Evolutionary conservation across 441 rosid species (phyloP).

Genomic region (Populus hybrid): DNA sequence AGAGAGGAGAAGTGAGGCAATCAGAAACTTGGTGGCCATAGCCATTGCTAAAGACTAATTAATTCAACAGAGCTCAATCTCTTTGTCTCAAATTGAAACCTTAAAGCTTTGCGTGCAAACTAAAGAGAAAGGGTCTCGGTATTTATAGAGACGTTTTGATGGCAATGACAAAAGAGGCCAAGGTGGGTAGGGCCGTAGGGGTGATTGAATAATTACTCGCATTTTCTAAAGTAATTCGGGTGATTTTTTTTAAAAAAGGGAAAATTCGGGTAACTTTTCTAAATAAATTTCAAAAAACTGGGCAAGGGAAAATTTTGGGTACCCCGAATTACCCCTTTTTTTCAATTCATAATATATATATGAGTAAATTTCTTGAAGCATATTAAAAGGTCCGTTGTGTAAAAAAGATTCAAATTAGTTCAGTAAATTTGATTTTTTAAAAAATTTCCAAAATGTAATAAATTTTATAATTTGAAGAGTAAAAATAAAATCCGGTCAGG

Average conservation of each 20-base stretch:
- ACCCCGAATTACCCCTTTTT: no score
- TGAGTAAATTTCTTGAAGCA: no score
- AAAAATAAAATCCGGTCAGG: no score
- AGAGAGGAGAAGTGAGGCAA: conserved; percentile 55
- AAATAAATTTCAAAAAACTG: no score
- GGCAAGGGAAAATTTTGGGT: no score
- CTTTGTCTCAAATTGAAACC: background rate
- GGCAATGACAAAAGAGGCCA: background rate
- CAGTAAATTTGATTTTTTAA: background rate
- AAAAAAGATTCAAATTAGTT: no score
- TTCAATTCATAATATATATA: no score
- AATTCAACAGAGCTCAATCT: background rate
- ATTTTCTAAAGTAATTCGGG: background rate
- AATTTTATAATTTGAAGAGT: no score
- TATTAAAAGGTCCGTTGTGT: background rate
- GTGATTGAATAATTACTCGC: background rate
- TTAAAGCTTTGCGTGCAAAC: background rate
- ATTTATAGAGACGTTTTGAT: conserved; percentile 23
- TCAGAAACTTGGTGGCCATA: conserved; percentile 32
- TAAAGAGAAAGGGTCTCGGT: background rate
- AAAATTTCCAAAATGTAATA: no score
- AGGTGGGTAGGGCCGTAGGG: background rate
- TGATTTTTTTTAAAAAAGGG: no score
- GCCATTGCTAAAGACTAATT: conserved; percentile 38
- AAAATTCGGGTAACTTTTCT: no score